Percentiles rank a stretch among this genome's conserved stretches.
Conservation (phyloP, 2,329 filamentous ascomycete genomes). For the Ceratocystis albifundus region DNA sequence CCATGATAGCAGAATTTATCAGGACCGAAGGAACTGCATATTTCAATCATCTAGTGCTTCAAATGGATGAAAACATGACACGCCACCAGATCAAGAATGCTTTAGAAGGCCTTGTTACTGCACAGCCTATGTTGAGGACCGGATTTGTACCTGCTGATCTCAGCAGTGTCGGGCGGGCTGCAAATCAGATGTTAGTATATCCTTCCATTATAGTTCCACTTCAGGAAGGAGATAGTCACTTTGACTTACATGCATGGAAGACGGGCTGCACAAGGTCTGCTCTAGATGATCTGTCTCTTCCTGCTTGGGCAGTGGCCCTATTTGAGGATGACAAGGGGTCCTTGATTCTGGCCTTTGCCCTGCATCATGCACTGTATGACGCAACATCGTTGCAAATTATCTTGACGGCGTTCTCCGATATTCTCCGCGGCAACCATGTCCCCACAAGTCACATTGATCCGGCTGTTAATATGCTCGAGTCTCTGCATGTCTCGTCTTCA, state of each 20-base stretch:
- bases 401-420: constrained; percentile 43
- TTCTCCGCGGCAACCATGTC: constrained; percentile 26
- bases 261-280: constrained; percentile 29
- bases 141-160: constrained; percentile 50
- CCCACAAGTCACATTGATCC: background rate
- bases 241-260: constrained; percentile 34
- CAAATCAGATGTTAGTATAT: constrained; percentile 17
- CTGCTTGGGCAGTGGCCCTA: constrained; percentile 53
- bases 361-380: constrained; percentile 81
- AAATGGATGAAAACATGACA: constrained; percentile 35
- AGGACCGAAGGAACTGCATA: constrained; percentile 58
- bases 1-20: constrained; percentile 65
- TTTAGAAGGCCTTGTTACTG: constrained; percentile 44
- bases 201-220: background rate
- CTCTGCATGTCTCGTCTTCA: background rate
- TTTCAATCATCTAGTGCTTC: constrained; percentile 57
- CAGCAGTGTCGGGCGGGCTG: background rate
- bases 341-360: constrained; percentile 33
- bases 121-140: constrained; percentile 63
- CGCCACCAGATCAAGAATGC: constrained; percentile 39
- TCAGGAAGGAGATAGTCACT: constrained; percentile 18
- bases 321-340: constrained; percentile 27
- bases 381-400: constrained; percentile 59
- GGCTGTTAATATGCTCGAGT: background rate
- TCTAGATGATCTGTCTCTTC: constrained; percentile 37